phyloP scores from a whole-genome alignment of 2,329 filamentous ascomycete genomes.

The Aspergillus clavatus region DNA sequence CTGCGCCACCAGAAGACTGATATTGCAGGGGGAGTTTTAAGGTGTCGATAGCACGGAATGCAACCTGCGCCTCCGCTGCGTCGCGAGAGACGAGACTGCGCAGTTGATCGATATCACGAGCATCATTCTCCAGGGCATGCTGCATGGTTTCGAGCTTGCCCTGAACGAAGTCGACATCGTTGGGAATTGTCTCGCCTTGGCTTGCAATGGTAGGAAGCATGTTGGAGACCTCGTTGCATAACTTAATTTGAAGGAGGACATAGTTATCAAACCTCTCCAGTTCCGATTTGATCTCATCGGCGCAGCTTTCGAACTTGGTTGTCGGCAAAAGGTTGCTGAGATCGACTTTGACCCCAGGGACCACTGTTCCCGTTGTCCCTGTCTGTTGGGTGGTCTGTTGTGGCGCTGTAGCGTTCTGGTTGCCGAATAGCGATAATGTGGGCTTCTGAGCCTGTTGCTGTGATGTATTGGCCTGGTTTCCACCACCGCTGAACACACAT shows the following conservation, averaged over 20 bases:
- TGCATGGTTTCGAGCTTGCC: conserved; percentile 60
- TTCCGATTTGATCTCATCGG: conserved; percentile 71
- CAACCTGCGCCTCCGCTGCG: conserved; percentile 64
- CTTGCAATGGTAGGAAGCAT: conserved; percentile 60
- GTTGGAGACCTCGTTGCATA: conserved; percentile 70
- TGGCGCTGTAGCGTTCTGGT: conserved; percentile 25
- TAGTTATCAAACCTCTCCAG: conserved; percentile 74
- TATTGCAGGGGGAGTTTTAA: conserved; percentile 64
- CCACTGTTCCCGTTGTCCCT: conserved; percentile 33
- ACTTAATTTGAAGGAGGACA: conserved; percentile 72
- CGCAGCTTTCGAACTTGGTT: conserved; percentile 86
- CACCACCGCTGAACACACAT: conserved; percentile 17
- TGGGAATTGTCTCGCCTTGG: conserved; percentile 60
- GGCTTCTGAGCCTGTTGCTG: conserved; percentile 48
- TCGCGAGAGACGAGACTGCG: conserved; percentile 59
- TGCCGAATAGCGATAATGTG: conserved; percentile 37
- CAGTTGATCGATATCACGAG: conserved; percentile 54
- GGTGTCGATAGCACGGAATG: conserved; percentile 70
- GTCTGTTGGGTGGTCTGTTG: conserved; percentile 32
- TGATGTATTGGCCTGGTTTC: conserved; percentile 22
- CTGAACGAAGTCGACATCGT: conserved; percentile 60
- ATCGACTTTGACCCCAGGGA: conserved; percentile 74
- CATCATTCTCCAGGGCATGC: conserved; percentile 59
- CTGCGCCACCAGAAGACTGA: conserved; percentile 45
- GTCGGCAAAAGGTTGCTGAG: conserved; percentile 74